phyloP scores from a whole-genome alignment of 768 basidiomycete genomes.

The Boletus edulis region DNA sequence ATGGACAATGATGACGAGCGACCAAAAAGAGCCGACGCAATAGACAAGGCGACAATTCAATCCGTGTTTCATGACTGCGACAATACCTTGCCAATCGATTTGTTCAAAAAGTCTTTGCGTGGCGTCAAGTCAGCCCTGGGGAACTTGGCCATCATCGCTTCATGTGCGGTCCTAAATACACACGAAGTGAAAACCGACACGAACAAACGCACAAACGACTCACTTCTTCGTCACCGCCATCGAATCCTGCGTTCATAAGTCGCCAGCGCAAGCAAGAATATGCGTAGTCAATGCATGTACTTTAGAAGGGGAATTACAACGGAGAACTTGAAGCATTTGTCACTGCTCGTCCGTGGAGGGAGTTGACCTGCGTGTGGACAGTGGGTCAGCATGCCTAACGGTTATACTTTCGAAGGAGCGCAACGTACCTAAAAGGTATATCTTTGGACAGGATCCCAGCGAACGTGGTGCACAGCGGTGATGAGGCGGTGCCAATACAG shows the following conservation, averaged over 20 bases:
- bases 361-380: constrained; percentile 15
- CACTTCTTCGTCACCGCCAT: constrained; percentile 97
- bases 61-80: constrained; percentile 70
- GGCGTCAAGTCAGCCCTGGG: constrained; percentile 88
- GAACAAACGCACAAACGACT: constrained; percentile 30
- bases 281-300: constrained; percentile 1
- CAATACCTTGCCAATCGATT: constrained; percentile 90
- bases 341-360: too few relatives aligned
- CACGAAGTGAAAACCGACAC: not conserved
- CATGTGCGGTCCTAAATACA: constrained; percentile 71
- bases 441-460: constrained; percentile 4
- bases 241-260: constrained; percentile 87
- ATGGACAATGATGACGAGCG: not conserved
- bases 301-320: constrained; percentile 29
- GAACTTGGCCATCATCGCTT: constrained; percentile 84
- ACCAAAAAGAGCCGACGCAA: constrained; percentile 6
- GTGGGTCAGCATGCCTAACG: not conserved
- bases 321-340: constrained; percentile 8
- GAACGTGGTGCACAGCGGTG: constrained; percentile 25
- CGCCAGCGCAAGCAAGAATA: constrained; percentile 70
- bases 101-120: constrained; percentile 89
- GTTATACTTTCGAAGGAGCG: not conserved
- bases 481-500: constrained; percentile 27
- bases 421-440: constrained; percentile 14
- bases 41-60: not conserved